Conservation (phyloP, 75 land plant species). For the Cupressus sempervirens region DNA sequence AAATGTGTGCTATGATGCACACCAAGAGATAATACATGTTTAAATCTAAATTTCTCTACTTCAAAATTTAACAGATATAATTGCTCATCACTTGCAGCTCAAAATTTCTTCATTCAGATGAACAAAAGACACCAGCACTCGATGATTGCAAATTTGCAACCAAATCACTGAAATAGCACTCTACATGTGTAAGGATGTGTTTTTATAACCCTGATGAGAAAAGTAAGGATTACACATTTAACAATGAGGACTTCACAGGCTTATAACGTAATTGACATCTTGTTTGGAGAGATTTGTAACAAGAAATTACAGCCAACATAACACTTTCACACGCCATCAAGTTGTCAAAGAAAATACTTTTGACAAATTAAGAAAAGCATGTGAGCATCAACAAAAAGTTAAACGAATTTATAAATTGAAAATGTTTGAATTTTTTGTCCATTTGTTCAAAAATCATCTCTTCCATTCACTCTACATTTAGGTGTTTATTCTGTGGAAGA, state of each 20-base stretch:
- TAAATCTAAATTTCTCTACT: too few relatives aligned
- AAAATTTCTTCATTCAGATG: neutral
- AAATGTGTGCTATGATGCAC: neutral
- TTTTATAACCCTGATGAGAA: neutral
- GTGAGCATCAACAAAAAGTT: neutral
- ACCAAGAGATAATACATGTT: neutral
- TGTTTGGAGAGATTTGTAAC: neutral
- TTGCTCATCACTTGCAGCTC: neutral
- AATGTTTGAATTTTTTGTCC: neutral
- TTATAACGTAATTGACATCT: neutral
- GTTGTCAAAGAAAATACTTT: neutral
- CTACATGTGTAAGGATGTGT: neutral
- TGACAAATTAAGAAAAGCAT: neutral
- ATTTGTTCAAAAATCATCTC: neutral
- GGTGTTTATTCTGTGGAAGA: neutral
- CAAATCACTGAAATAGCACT: neutral
- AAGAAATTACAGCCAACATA: neutral
- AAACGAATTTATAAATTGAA: neutral
- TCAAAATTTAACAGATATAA: too few relatives aligned
- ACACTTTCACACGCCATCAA: neutral
- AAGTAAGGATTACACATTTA: neutral
- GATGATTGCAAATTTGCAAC: neutral
- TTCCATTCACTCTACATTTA: neutral
- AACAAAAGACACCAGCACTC: neutral
- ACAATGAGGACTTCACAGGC: neutral